Percentiles rank a stretch among this genome's conserved stretches.
phyloP scores from a whole-genome alignment of 805 yeast genomes.

The Teunomyces funiuensis region DNA sequence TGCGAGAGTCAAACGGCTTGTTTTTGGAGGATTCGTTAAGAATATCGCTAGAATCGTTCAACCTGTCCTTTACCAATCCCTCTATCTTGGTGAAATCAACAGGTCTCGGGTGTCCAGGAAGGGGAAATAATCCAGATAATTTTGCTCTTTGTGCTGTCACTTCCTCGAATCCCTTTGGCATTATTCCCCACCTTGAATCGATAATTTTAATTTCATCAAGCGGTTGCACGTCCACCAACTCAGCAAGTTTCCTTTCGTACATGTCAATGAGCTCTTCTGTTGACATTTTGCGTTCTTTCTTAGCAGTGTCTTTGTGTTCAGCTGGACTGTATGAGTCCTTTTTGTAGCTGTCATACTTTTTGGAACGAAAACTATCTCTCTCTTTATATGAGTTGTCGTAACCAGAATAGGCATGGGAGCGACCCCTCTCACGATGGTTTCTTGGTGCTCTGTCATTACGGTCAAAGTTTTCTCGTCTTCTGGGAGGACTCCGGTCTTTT shows the following conservation, averaged over 20 bases:
- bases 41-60: slow-evolving; percentile 29
- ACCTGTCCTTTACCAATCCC: slow-evolving; percentile 36
- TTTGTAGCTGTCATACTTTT: slow-evolving; percentile 1
- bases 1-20: slow-evolving; percentile 39
- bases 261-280: slow-evolving; percentile 22
- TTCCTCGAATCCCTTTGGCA: slow-evolving; percentile 71
- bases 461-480: slow-evolving; percentile 4
- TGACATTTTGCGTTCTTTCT: slow-evolving; percentile 1
- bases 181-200: slow-evolving; percentile 66
- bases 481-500: background rate
- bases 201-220: slow-evolving; percentile 52
- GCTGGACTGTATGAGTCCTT: slow-evolving; percentile 1
- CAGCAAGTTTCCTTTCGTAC: slow-evolving; percentile 26
- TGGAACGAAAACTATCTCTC: slow-evolving; percentile 2
- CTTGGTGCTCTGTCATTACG: background rate
- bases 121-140: slow-evolving; percentile 72
- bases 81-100: slow-evolving; percentile 42
- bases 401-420: background rate
- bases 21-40: slow-evolving; percentile 34
- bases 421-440: slow-evolving; percentile 3
- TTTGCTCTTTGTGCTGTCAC: slow-evolving; percentile 77
- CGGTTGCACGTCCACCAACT: slow-evolving; percentile 41
- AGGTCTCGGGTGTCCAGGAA: slow-evolving; percentile 62
- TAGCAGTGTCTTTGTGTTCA: background rate
- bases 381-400: background rate